Base-by-base conservation (phyloP, 2,329 filamentous ascomycete genomes). In the Diaporthe capsici region DNA sequence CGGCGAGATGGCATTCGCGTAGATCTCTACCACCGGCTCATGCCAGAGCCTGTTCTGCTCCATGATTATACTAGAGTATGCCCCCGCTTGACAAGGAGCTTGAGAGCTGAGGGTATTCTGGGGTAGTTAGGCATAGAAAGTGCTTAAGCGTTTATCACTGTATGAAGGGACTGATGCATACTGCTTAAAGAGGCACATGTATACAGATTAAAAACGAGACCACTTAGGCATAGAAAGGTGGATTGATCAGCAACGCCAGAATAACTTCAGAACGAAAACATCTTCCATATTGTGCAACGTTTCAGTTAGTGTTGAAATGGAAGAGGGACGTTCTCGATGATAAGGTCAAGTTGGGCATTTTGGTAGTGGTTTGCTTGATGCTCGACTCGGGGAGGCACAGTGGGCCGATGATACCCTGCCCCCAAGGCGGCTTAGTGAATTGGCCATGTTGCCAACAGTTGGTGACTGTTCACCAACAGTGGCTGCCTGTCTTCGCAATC, bases 31-130 rank as follows among this genome's bases (percentile, higher is more conserved):
- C 13, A 44, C 60, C 7, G 60, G 37, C 37, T 63, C 39, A 63
- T 63, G 60, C 37, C 60, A 63, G 37, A 63, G n/a, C 13, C 60
- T 63, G 39, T 44, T 28, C 7, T 63, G 60, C 39, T 63, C 37
- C 39, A 63, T 63, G 15, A 10, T 22, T 28, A 25, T 20, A 12
- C 6, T 0, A 17, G 8, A 39, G 34, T 17, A 39, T 25, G 4
- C 8, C 57, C 17, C 17, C 31, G 6, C 57, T 60, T 60, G 34
- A 60, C 10, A 39, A 25, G 34, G 34, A 39, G 57, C 4, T 20
- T 31, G 15, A 57, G 7, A 57, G 5, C 28, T 55, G 51, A 28
- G 4, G 13, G 25, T 25, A 10, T 15, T 28, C 28, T 4, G 4
- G 8, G 9, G n/a, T 15, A 8, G 10, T 28, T 9, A 53, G 51